Conservation (phyloP, 106 monocot genomes). For the Platanthera zijinensis region DNA sequence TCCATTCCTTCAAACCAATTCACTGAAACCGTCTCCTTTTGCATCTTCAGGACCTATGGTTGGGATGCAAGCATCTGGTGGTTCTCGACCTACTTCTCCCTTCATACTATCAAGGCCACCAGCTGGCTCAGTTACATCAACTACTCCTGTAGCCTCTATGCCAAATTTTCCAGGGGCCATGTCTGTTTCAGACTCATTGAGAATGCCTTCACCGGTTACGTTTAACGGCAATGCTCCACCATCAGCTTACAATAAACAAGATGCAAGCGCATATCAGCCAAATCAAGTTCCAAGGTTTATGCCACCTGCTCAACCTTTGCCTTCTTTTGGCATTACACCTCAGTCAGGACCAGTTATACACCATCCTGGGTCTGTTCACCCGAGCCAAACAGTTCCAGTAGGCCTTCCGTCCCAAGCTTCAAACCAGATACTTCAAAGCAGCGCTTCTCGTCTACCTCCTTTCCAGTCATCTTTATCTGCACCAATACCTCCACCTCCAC, state of each 20-base stretch:
- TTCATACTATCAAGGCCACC: conserved; percentile 18
- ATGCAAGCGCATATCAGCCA: conserved; percentile 20
- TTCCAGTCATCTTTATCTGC: conserved; percentile 21
- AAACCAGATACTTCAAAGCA: conserved; percentile 17
- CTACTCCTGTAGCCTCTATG: conserved; percentile 6
- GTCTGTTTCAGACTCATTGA: conserved; percentile 18
- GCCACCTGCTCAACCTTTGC: conserved; percentile 12
- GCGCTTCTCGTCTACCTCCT: conserved; percentile 16
- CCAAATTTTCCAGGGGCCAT: conserved; percentile 15
- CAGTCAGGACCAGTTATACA: conserved; percentile 13
- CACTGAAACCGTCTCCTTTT: conserved; percentile 30
- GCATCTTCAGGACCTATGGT: conserved; percentile 23
- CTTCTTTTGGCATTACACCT: conserved; percentile 26
- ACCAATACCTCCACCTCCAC: conserved; percentile 18
- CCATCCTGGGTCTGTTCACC: conserved; percentile 23
- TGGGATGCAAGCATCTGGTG: conserved; percentile 18
- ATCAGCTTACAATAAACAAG: conserved; percentile 18
- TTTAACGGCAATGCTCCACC: conserved; percentile 43
- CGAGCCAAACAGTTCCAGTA: conserved; percentile 30
- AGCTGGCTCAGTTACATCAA: conserved; percentile 12
- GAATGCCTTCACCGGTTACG: conserved; percentile 22
- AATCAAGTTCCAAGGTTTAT: conserved; percentile 25
- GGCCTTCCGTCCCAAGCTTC: conserved; percentile 21
- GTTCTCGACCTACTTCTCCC: conserved; percentile 23
- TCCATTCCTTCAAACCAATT: conserved; percentile 29